Conservation (phyloP, 495 filamentous ascomycete species). For the Aspergillus coremiiformis region DNA sequence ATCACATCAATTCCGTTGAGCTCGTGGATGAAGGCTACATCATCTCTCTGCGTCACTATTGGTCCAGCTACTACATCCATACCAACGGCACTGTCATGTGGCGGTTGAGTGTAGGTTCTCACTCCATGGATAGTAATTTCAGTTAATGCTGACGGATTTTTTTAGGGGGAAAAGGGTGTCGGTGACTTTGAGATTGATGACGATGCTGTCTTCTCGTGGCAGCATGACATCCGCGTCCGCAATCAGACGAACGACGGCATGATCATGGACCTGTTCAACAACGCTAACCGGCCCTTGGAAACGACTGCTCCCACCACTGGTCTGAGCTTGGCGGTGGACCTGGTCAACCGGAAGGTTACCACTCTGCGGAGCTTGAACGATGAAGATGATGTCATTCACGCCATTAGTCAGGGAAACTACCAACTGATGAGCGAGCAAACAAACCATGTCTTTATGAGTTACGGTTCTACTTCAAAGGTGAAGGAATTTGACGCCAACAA, state of each 20-base stretch:
- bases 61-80: conserved; percentile 29
- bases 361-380: conserved; percentile 29
- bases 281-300: conserved; percentile 27
- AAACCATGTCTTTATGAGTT: conserved; percentile 40
- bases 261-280: conserved; percentile 27
- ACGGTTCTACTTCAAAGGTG: conserved; percentile 42
- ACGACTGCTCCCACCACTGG: conserved; percentile 25
- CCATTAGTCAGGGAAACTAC: conserved; percentile 42
- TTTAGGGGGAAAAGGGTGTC: conserved; percentile 30
- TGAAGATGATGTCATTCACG: conserved; percentile 29
- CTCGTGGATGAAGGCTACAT: conserved; percentile 30
- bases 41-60: conserved; percentile 32
- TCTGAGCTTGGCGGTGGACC: conserved; percentile 33
- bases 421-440: conserved; percentile 32
- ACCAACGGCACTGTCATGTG: conserved; percentile 34
- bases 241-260: conserved; percentile 27
- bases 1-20: conserved; percentile 35
- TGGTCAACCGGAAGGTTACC: conserved; percentile 33
- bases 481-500: conserved; percentile 38
- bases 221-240: conserved; percentile 36
- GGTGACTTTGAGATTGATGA: conserved; percentile 37
- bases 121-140: neutral
- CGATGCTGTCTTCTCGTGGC: conserved; percentile 38
- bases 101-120: conserved; percentile 21
- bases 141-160: neutral